Percentiles rank a stretch among this genome's conserved stretches.
These are phyloP conservation scores for Sequoia sempervirens DNA, from an alignment of 75 land plant genomes.

Conservation along the genomic window DNA sequence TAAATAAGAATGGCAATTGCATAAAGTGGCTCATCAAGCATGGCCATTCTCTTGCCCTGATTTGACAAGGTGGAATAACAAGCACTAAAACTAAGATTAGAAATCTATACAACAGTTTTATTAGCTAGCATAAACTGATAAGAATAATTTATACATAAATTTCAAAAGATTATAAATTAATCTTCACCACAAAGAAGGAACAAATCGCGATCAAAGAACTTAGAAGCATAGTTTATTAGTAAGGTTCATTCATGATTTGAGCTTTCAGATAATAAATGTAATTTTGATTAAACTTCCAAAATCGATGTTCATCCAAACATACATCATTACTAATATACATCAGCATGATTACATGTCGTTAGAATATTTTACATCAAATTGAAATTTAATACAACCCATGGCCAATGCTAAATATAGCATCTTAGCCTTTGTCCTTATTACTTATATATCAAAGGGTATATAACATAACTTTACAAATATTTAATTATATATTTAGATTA, in stretches of 20 bases:
- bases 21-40: conserved; percentile 74
- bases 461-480: too few species aligned
- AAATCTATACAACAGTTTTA: neutral
- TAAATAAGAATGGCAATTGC: conserved; percentile 92
- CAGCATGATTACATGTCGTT: neutral
- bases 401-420: too few species aligned
- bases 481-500: too few species aligned
- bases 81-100: neutral
- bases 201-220: neutral
- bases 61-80: neutral
- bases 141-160: neutral
- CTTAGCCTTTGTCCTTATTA: too few species aligned
- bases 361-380: neutral
- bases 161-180: neutral
- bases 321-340: neutral
- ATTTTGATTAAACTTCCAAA: neutral
- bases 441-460: too few species aligned
- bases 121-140: neutral
- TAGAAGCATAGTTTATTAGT: neutral
- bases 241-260: neutral
- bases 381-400: too few species aligned
- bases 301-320: neutral
- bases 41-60: conserved; percentile 31
- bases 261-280: neutral
- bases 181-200: neutral